Conservation (phyloP, 2,329 filamentous ascomycete species). For the Colletotrichum tropicale region DNA sequence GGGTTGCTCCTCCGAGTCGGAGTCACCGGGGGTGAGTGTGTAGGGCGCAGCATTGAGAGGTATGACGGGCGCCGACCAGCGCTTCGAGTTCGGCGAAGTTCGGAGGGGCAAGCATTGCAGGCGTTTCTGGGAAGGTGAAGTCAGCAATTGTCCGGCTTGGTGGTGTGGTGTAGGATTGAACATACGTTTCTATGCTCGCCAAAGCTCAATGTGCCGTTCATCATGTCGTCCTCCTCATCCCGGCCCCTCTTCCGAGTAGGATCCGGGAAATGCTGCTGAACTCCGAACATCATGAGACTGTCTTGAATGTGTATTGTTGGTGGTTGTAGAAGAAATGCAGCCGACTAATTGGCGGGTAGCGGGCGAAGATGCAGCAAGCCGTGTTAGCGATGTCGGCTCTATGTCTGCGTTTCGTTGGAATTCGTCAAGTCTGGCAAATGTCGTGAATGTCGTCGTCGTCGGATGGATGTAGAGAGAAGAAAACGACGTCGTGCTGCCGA, state of each 20-base stretch:
- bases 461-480: neutral
- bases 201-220: constrained; percentile 44
- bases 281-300: constrained; percentile 3
- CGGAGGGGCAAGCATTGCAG: constrained; percentile 57
- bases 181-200: constrained; percentile 56
- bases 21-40: constrained; percentile 43
- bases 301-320: neutral
- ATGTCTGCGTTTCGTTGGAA: neutral
- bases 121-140: constrained; percentile 50
- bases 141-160: neutral
- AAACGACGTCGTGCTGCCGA: neutral
- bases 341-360: neutral
- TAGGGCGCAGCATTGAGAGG: constrained; percentile 19
- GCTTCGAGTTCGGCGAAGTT: constrained; percentile 44
- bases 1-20: constrained; percentile 41
- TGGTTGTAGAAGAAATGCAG: neutral
- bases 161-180: neutral
- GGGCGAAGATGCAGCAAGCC: neutral
- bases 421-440: neutral
- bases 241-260: constrained; percentile 10
- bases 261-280: neutral
- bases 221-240: constrained; percentile 50
- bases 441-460: neutral
- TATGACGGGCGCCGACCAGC: constrained; percentile 13
- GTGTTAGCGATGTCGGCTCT: neutral